Conservation (phyloP, 2,329 filamentous ascomycete species). For the Xylariaceae sp. region DNA sequence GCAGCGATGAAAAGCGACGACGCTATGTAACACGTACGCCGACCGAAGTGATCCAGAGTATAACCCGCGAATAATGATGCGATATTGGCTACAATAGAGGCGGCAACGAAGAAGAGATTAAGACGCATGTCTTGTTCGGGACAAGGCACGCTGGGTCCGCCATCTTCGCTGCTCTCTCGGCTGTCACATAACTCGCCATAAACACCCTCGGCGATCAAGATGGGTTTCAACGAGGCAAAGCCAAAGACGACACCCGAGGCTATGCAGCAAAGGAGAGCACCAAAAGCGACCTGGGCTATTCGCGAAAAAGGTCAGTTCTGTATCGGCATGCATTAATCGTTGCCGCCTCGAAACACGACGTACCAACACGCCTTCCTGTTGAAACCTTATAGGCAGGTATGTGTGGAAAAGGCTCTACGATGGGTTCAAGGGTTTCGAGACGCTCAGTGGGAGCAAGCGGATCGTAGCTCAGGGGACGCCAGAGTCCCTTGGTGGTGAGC, state of each 20-base stretch:
- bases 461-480: constrained; percentile 30
- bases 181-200: constrained; percentile 51
- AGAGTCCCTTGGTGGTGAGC: constrained; percentile 19
- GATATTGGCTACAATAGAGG: constrained; percentile 65
- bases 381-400: constrained; percentile 31
- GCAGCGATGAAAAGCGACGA: constrained; percentile 54
- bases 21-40: constrained; percentile 58
- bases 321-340: neutral
- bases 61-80: constrained; percentile 63
- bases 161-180: constrained; percentile 37
- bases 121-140: constrained; percentile 48
- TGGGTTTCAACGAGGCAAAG: constrained; percentile 61
- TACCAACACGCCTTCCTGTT: constrained; percentile 25
- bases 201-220: constrained; percentile 55
- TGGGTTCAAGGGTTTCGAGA: constrained; percentile 24
- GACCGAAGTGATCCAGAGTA: constrained; percentile 63
- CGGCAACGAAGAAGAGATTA: constrained; percentile 69
- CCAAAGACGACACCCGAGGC: constrained; percentile 63
- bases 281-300: constrained; percentile 57
- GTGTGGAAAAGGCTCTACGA: constrained; percentile 26
- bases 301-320: neutral
- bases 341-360: constrained; percentile 7
- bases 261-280: constrained; percentile 63
- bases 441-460: constrained; percentile 23
- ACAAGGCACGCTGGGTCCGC: constrained; percentile 39